phyloP scores from a whole-genome alignment of 176 grass and related monocot species.

The Metroxylon sagu region DNA sequence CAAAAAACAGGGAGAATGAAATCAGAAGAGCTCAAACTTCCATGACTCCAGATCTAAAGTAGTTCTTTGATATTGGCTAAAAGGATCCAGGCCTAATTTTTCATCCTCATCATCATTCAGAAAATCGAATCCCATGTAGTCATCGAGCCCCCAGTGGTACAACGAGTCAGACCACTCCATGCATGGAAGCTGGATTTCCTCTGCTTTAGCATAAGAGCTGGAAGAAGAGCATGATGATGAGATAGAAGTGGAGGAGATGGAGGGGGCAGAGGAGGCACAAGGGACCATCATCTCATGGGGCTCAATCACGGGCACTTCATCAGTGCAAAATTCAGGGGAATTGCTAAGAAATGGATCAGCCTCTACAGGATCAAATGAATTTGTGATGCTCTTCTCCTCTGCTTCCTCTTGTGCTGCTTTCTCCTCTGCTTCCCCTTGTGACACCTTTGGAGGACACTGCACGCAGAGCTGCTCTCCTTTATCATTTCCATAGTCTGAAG shows the following conservation, averaged over 20 bases:
- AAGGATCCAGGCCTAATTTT: constrained; percentile 9
- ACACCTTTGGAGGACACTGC: not conserved
- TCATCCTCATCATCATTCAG: constrained; percentile 13
- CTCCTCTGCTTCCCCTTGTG: not conserved
- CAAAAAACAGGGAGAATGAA: not conserved
- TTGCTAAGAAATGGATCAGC: not conserved
- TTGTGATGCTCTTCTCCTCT: not conserved
- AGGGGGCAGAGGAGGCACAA: constrained; percentile 24
- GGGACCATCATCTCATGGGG: constrained; percentile 17
- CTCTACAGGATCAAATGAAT: not conserved
- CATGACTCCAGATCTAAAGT: constrained; percentile 1
- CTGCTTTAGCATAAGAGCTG: constrained; percentile 15
- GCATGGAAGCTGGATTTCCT: constrained; percentile 19
- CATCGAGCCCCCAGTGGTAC: constrained; percentile 54
- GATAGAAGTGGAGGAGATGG: constrained; percentile 7
- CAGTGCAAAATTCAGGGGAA: constrained; percentile 16
- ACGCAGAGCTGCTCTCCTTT: not conserved
- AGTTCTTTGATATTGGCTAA: constrained; percentile 2
- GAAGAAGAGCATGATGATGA: constrained; percentile 49
- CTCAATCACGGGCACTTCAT: constrained; percentile 16
- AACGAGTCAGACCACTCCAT: constrained; percentile 59
- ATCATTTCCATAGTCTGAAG: not conserved
- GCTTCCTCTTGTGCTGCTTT: not conserved
- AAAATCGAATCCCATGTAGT: constrained; percentile 31
- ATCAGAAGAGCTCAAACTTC: constrained; percentile 12